Evolutionary conservation across 2,329 filamentous ascomycete species (phyloP), one percentile per base, ranked within the genome.

Genomic region (Calonectria crousiana): DNA sequence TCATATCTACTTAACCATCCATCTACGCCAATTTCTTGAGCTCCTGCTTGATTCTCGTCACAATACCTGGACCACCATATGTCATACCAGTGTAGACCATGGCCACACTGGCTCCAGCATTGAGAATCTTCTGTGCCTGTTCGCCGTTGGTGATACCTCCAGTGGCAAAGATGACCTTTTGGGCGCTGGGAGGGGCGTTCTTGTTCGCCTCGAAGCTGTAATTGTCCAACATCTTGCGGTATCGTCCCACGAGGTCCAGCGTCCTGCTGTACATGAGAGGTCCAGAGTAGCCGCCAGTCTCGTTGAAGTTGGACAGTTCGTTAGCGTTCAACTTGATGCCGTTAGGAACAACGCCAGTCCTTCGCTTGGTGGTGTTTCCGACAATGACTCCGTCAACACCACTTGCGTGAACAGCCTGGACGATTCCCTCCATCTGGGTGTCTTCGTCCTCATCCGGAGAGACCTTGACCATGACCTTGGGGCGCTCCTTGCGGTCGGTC

Each of bases 321-420:
- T 90, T 88, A 2, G 87, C 80, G 0, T 93, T 90, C 32, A 98
- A 88, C 41, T 87, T 84, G 77, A 93, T 90, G 32, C 93, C 92
- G 30, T 89, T 86, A 0, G 95, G 93, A 0, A 96, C 83, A 3
- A 96, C 87, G 4, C 92, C 93, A 0, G 93, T 90, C 53, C 97
- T 90, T 77, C 93, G 91, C 86, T 97, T 98, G 3, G 97, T 99
- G 0, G 97, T 99, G 87, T 99, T 99, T 14, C 96, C 97, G 5
- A 99, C 96, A 75, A 99, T 98, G 44, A 99, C 92, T 34, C 97
- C 97, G 80, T 98, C 96, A 2, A 98, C 96, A 9, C 96, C 96
- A 74, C 94, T 95, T 78, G 89, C 88, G 88, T 92, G 94, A 16
- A 98, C 93, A 0, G 96, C 96, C 79, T 95, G 91, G 74, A 95